Percentiles rank a stretch among this genome's conserved stretches.
These are phyloP conservation scores for Bolboschoenoplectus hybrid DNA, from an alignment of 202 grass and related monocot species.

Conservation along the genomic window DNA sequence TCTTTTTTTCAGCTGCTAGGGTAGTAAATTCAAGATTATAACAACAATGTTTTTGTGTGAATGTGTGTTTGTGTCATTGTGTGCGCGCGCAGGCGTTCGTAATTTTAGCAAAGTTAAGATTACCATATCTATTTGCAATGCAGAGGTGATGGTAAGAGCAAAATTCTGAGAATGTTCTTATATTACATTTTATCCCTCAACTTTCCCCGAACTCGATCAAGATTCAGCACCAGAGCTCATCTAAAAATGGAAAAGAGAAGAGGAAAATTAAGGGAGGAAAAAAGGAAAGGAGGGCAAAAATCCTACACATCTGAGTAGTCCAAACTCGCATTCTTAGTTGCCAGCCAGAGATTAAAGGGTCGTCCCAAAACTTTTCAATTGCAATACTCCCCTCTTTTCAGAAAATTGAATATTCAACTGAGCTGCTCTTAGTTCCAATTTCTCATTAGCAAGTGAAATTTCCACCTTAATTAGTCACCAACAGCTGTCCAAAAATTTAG, in stretches of 20 bases:
- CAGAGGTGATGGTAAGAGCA: conserved; percentile 9
- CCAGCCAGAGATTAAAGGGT: conserved; percentile 8
- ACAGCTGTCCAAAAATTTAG: conserved; percentile 16
- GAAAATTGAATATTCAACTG: background rate
- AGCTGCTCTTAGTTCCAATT: background rate
- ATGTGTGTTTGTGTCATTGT: background rate
- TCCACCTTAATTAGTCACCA: background rate
- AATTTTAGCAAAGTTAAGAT: background rate
- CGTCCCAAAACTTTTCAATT: background rate
- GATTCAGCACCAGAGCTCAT: background rate
- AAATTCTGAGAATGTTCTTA: conserved; percentile 21
- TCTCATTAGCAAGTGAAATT: background rate
- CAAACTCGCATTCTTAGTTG: conserved; percentile 1
- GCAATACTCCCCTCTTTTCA: background rate
- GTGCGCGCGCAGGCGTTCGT: too few species aligned
- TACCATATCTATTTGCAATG: background rate
- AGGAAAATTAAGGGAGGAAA: background rate
- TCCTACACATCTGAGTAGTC: background rate
- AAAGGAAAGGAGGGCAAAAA: background rate
- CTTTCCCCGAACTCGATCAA: background rate
- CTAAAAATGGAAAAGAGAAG: conserved; percentile 1
- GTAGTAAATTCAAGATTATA: background rate
- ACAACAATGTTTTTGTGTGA: background rate
- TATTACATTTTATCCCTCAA: conserved; percentile 27
- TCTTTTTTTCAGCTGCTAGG: background rate